These are phyloP conservation scores for Russula compacta DNA, from an alignment of 768 basidiomycete species.

Conservation along the genomic window DNA sequence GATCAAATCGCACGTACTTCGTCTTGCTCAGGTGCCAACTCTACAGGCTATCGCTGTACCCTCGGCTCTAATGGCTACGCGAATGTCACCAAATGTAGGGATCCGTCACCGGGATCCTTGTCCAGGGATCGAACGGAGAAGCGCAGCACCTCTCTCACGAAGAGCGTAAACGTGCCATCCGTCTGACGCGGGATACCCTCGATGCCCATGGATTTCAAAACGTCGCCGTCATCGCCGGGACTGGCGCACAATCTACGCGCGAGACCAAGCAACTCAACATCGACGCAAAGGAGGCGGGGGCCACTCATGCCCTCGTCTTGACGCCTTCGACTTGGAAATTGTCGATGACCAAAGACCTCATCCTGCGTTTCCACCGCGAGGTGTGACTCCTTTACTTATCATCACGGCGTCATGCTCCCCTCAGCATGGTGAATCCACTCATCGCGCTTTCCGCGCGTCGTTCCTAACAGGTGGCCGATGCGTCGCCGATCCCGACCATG, in stretches of 20 bases:
- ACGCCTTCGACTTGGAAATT: slow-evolving; percentile 66
- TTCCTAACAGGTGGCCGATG: slow-evolving; percentile 48
- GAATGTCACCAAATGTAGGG: slow-evolving; percentile 34
- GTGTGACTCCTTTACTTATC: slow-evolving; percentile 29
- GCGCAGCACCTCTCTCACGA: slow-evolving; percentile 69
- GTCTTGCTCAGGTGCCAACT: slow-evolving; percentile 53
- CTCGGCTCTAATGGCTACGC: slow-evolving; percentile 8
- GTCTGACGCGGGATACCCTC: slow-evolving; percentile 58
- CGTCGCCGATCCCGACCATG: slow-evolving; percentile 61
- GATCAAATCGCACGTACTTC: slow-evolving; percentile 59
- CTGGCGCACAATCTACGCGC: slow-evolving; percentile 70
- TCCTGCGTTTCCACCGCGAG: slow-evolving; percentile 57
- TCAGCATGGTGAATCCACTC: background rate
- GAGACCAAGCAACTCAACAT: slow-evolving; percentile 62
- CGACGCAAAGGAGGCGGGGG: slow-evolving; percentile 77
- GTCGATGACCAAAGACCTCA: slow-evolving; percentile 52
- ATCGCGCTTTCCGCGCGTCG: background rate
- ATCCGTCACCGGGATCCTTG: slow-evolving; percentile 62
- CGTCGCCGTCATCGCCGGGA: slow-evolving; percentile 70
- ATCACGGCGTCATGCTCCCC: background rate
- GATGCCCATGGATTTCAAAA: slow-evolving; percentile 62
- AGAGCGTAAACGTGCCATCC: slow-evolving; percentile 56
- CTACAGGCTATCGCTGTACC: slow-evolving; percentile 2
- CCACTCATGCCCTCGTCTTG: slow-evolving; percentile 65
- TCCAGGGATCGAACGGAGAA: slow-evolving; percentile 69